Percentiles rank a stretch among this genome's conserved stretches.
Conservation (phyloP, 2,329 filamentous ascomycete species). For the Hymenoscyphus linearis region DNA sequence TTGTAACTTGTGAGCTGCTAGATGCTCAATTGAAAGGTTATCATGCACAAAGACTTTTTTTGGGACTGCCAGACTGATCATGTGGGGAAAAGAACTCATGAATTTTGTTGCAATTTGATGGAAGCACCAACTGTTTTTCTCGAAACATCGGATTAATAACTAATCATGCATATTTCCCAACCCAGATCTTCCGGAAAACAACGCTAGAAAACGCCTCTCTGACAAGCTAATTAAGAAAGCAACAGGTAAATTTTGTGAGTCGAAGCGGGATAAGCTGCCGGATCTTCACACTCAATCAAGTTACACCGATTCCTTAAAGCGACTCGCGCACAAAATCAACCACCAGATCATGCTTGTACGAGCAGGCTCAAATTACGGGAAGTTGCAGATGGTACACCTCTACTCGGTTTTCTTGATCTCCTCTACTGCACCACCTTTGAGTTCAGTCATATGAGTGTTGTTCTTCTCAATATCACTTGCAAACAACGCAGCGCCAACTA, state of each 20-base stretch:
- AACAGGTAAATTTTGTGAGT: neutral
- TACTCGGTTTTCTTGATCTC: slow-evolving; percentile 20
- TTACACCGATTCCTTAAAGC: slow-evolving; percentile 12
- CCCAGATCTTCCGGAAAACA: neutral
- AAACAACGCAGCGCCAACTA: slow-evolving; percentile 89
- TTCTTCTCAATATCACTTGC: slow-evolving; percentile 71
- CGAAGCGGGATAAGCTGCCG: neutral
- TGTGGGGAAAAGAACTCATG: neutral
- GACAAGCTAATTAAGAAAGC: neutral
- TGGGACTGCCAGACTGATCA: neutral
- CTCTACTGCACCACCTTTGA: slow-evolving; percentile 14
- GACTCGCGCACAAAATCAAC: slow-evolving; percentile 9
- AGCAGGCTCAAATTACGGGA: slow-evolving; percentile 18
- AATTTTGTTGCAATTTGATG: neutral
- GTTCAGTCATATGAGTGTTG: slow-evolving; percentile 26
- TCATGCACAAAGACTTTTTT: neutral
- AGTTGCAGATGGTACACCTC: slow-evolving; percentile 14
- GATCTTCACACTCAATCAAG: slow-evolving; percentile 11
- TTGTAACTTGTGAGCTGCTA: slow-evolving; percentile 1
- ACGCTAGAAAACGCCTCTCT: slow-evolving; percentile 1
- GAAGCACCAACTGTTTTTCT: neutral
- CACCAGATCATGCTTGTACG: slow-evolving; percentile 15
- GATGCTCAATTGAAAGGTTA: neutral
- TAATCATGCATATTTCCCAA: neutral
- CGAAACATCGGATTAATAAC: neutral